Percentiles rank a stretch among this genome's conserved stretches.
These are phyloP conservation scores for Trypanosoma grayi DNA, from an alignment of 208 protist species.

Conservation along the genomic window DNA sequence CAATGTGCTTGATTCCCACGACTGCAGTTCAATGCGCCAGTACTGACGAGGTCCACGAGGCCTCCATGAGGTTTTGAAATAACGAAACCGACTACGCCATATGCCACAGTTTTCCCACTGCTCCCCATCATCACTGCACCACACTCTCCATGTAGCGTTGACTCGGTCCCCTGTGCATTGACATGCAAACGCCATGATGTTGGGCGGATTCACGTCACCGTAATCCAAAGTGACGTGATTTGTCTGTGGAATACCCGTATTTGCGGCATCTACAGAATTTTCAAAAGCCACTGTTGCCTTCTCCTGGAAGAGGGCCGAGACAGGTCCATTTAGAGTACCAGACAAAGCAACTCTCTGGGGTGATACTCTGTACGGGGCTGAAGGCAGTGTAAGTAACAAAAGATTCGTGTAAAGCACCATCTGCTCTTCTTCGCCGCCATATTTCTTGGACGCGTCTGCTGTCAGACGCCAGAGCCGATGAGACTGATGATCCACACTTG, in stretches of 20 bases:
- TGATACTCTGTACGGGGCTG: conserved; percentile 1
- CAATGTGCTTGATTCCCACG: conserved; percentile 12
- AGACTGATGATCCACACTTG: conserved; percentile 17
- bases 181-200: conserved; percentile 27
- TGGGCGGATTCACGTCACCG: conserved; percentile 13
- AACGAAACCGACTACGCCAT: conserved; percentile 17
- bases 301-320: conserved; percentile 20
- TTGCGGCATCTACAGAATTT: neutral
- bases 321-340: conserved; percentile 26
- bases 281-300: conserved; percentile 31
- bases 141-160: conserved; percentile 18
- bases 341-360: conserved; percentile 19
- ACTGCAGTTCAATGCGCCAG: conserved; percentile 36
- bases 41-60: conserved; percentile 26
- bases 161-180: neutral
- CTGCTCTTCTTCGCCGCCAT: neutral
- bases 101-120: conserved; percentile 23
- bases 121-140: conserved; percentile 24
- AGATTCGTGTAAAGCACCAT: conserved; percentile 23
- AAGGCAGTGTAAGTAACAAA: conserved; percentile 24
- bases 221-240: conserved; percentile 27
- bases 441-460: neutral
- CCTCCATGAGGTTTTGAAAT: conserved; percentile 30
- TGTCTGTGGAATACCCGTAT: neutral
- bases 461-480: conserved; percentile 40